phyloP scores from a whole-genome alignment of 805 yeast genomes.

The Hanseniaspora hatyaiensis region DNA sequence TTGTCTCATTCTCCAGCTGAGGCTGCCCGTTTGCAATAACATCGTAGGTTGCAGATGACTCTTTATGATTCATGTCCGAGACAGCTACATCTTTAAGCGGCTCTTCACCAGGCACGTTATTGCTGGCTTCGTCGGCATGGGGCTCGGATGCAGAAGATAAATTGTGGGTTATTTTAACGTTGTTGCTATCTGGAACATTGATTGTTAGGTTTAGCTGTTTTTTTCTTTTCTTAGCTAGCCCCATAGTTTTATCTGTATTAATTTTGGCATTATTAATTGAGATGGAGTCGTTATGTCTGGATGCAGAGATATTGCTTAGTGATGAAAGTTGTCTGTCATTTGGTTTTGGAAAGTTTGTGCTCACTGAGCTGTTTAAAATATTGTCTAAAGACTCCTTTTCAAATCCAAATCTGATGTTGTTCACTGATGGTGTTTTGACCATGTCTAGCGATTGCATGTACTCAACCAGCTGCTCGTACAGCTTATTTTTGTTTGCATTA shows the following conservation, averaged over 20 bases:
- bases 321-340: neutral
- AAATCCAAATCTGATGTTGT: neutral
- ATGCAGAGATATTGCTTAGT: neutral
- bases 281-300: no score
- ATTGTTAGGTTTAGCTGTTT: slow-evolving; percentile 3
- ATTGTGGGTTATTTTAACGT: slow-evolving; percentile 16
- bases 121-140: no score
- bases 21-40: neutral
- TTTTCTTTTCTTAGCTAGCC: slow-evolving; percentile 1
- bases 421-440: slow-evolving; percentile 11
- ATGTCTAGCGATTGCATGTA: slow-evolving; percentile 32
- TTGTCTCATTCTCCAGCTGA: no score
- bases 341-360: neutral
- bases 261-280: neutral
- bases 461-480: slow-evolving; percentile 42
- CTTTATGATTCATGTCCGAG: no score
- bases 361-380: neutral
- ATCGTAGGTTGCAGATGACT: no score
- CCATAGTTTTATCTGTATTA: neutral
- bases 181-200: slow-evolving; percentile 16
- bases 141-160: no score
- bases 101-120: no score
- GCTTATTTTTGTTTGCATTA: slow-evolving; percentile 23
- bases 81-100: no score
- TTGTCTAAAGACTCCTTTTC: neutral